Base-by-base conservation (phyloP, 2,329 filamentous ascomycete genomes). In the Fusarium vanettenii region DNA sequence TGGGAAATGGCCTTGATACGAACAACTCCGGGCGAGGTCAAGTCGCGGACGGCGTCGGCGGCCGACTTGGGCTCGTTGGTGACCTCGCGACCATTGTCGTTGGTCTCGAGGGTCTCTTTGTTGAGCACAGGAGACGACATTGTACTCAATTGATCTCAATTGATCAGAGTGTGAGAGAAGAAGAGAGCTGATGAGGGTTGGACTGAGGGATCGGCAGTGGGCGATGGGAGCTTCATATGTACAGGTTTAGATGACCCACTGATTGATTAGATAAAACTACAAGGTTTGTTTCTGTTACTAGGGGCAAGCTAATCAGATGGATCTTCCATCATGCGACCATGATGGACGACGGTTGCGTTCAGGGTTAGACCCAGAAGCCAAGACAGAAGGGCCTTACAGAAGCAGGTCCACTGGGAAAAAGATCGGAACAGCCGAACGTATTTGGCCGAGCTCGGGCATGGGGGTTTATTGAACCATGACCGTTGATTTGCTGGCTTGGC, bases 1-100 rank as follows among this genome's bases (percentile, higher is more conserved):
- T 85, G 81, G 8, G 87, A 82, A 56, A 92, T 83, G 33, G 87
- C 88, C 80, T 92, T 89, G 71, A 92, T 87, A 13, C 90, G 88
- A n/a, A 80, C 82, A 8, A 92, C 90, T 79, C 91, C 91, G 6
- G 89, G 82, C 7, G 85, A 87, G 67, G 82, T 85, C 67, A 81
- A 75, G 67, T 82, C 75, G 57, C 70, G 72, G 41, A 80, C 73
- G 10, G 71, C 78, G 5, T 80, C 75, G n/a, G 77, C 78, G 14
- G 79, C 71, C 2, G 77, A 61, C 13, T 31, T 6, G 7, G 48
- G 52, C 22, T 57, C 29, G 13, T 60, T 39, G 18, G 62, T 25
- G 35, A 52, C 45, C 27, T 71, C 69, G 35, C 41, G 68, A 7
- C 37, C 62, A 43, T 43, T 43, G 33, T 72, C 71, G 25, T 64